phyloP scores from a whole-genome alignment of 805 yeast species.

The Candida michaelii region DNA sequence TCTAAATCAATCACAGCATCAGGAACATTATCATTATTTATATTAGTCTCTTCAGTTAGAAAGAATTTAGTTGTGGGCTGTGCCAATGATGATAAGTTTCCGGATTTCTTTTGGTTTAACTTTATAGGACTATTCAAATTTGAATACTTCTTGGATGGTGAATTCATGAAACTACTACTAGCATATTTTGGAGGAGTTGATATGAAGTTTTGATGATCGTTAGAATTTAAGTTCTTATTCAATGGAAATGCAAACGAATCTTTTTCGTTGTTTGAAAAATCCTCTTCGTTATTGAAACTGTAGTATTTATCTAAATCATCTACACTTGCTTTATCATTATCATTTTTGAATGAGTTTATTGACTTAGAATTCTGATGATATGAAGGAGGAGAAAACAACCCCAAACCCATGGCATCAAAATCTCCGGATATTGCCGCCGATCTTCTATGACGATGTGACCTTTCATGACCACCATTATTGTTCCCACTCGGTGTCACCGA shows the following conservation, averaged over 20 bases:
- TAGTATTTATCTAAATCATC: slow-evolving; percentile 28
- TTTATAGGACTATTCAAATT: slow-evolving; percentile 36
- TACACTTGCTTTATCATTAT: not conserved
- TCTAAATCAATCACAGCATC: slow-evolving; percentile 43
- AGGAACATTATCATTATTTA: slow-evolving; percentile 31
- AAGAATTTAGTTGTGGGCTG: slow-evolving; percentile 23
- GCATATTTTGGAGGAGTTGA: slow-evolving; percentile 16
- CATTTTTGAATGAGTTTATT: not conserved
- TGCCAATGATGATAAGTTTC: not conserved
- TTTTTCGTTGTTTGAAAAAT: slow-evolving; percentile 24
- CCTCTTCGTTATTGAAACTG: slow-evolving; percentile 36
- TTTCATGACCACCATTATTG: slow-evolving; percentile 16
- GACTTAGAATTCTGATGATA: slow-evolving; percentile 1
- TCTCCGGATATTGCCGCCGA: slow-evolving; percentile 91
- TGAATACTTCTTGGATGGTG: slow-evolving; percentile 16
- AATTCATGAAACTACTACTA: slow-evolving; percentile 4
- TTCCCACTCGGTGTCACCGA: slow-evolving; percentile 5
- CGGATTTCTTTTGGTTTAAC: slow-evolving; percentile 23
- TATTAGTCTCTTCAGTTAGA: slow-evolving; percentile 28
- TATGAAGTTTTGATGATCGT: slow-evolving; percentile 4
- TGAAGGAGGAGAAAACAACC: slow-evolving; percentile 27
- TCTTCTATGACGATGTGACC: slow-evolving; percentile 76
- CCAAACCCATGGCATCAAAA: slow-evolving; percentile 53
- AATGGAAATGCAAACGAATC: slow-evolving; percentile 32
- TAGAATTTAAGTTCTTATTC: not conserved